Conservation (phyloP, 176 grass and related monocot species). For the Ananas comosus region DNA sequence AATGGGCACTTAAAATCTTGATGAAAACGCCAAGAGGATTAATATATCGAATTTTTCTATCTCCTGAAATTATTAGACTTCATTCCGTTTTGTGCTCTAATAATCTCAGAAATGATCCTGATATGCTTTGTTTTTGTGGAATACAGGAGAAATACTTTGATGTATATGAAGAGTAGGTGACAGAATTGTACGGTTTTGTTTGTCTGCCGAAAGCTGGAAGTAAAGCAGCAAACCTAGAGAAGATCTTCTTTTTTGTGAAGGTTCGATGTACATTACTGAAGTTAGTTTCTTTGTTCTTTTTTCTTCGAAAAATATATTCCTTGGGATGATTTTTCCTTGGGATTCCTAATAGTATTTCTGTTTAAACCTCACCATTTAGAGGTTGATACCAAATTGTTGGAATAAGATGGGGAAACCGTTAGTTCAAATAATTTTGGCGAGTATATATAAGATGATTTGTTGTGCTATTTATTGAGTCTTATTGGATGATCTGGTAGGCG, state of each 20-base stretch:
- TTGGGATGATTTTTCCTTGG: constrained; percentile 3
- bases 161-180: constrained; percentile 21
- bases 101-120: neutral
- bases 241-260: constrained; percentile 12
- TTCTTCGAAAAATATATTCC: constrained; percentile 29
- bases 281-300: constrained; percentile 17
- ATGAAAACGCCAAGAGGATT: constrained; percentile 2
- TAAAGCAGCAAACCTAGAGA: constrained; percentile 24
- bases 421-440: too few relatives aligned
- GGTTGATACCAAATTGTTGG: too few relatives aligned
- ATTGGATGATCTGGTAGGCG: too few relatives aligned
- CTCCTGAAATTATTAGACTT: neutral
- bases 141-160: constrained; percentile 15
- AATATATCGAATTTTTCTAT: neutral
- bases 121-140: constrained; percentile 6
- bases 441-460: too few relatives aligned
- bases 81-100: neutral
- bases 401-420: too few relatives aligned
- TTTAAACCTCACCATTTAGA: too few relatives aligned
- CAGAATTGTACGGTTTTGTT: constrained; percentile 51
- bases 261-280: neutral
- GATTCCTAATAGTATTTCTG: too few relatives aligned
- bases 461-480: too few relatives aligned
- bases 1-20: too few relatives aligned
- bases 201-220: neutral